These are phyloP conservation scores for Bipolaris oryzae DNA, from an alignment of 2,329 filamentous ascomycete species.

Conservation along the genomic window DNA sequence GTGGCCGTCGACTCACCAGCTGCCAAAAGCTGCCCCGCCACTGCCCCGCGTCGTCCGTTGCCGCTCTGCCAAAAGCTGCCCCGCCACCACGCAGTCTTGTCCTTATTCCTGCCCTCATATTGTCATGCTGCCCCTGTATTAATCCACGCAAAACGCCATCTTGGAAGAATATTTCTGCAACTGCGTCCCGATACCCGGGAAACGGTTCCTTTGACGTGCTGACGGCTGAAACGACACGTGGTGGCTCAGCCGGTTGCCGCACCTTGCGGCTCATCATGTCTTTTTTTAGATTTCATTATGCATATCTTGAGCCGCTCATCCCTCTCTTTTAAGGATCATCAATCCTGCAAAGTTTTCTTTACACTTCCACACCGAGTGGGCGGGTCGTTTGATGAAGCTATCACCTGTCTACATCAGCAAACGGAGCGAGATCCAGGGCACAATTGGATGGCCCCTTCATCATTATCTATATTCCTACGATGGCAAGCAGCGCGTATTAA, in stretches of 20 bases:
- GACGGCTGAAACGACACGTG: conserved; percentile 12
- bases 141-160: not conserved
- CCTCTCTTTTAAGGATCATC: not conserved
- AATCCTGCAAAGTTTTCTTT: not conserved
- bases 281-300: conserved; percentile 1
- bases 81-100: not conserved
- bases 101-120: not conserved
- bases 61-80: not conserved
- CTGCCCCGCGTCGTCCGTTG: conserved; percentile 11
- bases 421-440: not conserved
- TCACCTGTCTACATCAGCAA: not conserved
- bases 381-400: not conserved
- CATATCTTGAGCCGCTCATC: not conserved
- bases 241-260: conserved; percentile 6
- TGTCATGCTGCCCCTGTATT: not conserved
- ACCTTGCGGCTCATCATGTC: not conserved
- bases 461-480: no score
- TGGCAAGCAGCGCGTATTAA: no score
- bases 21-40: conserved; percentile 12
- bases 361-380: not conserved
- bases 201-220: not conserved
- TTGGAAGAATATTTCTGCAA: not conserved
- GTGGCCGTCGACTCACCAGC: conserved; percentile 23
- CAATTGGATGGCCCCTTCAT: no score
- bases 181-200: not conserved